A percentile compares a stretch with the other conserved stretches of the same genome.
phyloP scores from a whole-genome alignment of 179 eudicot genomes.

The Gypsophila paniculata region DNA sequence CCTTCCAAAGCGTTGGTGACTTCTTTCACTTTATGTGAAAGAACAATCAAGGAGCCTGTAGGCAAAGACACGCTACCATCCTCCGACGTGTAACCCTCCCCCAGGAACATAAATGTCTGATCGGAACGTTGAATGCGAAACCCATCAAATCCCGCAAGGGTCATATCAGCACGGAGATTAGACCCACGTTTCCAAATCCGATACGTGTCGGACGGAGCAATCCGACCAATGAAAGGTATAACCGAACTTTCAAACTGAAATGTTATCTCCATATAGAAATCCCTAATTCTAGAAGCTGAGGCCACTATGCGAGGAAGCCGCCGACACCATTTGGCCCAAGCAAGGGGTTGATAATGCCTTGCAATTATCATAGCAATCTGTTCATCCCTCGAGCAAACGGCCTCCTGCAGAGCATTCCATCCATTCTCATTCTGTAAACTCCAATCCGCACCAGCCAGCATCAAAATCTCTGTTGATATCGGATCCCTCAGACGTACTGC shows the following conservation, averaged over 20 bases:
- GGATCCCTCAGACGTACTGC: slow-evolving; percentile 71
- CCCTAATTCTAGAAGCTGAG: slow-evolving; percentile 65
- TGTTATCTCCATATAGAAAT: slow-evolving; percentile 91
- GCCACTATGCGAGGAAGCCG: slow-evolving; percentile 80
- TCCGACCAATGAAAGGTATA: slow-evolving; percentile 74
- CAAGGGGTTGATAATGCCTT: slow-evolving; percentile 74
- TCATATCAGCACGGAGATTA: slow-evolving; percentile 87
- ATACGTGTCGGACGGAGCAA: slow-evolving; percentile 88
- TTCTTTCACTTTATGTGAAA: slow-evolving; percentile 80
- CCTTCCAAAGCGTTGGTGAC: slow-evolving; percentile 91
- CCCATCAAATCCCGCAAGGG: slow-evolving; percentile 92
- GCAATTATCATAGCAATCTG: slow-evolving; percentile 86
- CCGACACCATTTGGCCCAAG: slow-evolving; percentile 95
- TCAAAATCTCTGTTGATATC: slow-evolving; percentile 63
- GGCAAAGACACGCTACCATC: slow-evolving; percentile 64
- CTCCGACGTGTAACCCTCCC: slow-evolving; percentile 67
- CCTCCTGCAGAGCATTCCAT: slow-evolving; percentile 92
- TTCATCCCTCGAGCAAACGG: slow-evolving; percentile 79
- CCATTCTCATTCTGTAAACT: slow-evolving; percentile 88
- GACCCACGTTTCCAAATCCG: slow-evolving; percentile 87
- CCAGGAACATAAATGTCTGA: slow-evolving; percentile 78
- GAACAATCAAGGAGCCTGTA: slow-evolving; percentile 68
- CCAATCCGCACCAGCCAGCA: slow-evolving; percentile 92
- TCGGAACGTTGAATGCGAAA: slow-evolving; percentile 84
- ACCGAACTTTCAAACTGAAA: slow-evolving; percentile 92